These are phyloP conservation scores for Trametes versicolor DNA, from an alignment of 1,284 basidiomycete genomes.

Conservation along the genomic window DNA sequence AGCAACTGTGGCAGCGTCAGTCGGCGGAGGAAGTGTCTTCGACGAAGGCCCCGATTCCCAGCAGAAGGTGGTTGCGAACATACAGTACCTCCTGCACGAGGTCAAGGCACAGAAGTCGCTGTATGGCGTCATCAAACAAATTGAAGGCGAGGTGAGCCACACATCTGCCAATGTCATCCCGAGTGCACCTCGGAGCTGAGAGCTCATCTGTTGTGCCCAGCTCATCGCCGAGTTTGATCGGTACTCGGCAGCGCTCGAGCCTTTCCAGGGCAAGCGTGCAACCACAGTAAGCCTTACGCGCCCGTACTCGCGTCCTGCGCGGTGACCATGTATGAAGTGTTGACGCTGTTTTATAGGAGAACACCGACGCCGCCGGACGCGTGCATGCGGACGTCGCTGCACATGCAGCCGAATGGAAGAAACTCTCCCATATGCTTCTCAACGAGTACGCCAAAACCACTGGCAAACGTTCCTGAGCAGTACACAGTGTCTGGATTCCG, in stretches of 20 bases:
- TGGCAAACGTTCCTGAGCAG: too few species aligned
- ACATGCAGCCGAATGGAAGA: too few species aligned
- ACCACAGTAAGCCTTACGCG: too few species aligned
- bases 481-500: too few species aligned
- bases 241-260: neutral
- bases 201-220: neutral
- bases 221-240: neutral
- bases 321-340: too few species aligned
- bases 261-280: neutral
- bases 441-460: too few species aligned
- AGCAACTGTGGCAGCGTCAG: too few species aligned
- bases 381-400: neutral
- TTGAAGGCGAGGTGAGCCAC: neutral
- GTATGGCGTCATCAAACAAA: neutral
- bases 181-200: neutral
- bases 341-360: neutral
- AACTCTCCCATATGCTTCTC: too few species aligned
- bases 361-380: neutral
- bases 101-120: neutral
- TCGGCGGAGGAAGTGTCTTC: neutral
- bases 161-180: neutral
- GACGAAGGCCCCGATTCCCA: neutral
- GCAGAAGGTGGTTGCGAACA: neutral
- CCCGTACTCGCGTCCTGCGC: neutral
- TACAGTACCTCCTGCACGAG: neutral